phyloP scores from a whole-genome alignment of 1,284 basidiomycete species.

The Ustilago trichophora region DNA sequence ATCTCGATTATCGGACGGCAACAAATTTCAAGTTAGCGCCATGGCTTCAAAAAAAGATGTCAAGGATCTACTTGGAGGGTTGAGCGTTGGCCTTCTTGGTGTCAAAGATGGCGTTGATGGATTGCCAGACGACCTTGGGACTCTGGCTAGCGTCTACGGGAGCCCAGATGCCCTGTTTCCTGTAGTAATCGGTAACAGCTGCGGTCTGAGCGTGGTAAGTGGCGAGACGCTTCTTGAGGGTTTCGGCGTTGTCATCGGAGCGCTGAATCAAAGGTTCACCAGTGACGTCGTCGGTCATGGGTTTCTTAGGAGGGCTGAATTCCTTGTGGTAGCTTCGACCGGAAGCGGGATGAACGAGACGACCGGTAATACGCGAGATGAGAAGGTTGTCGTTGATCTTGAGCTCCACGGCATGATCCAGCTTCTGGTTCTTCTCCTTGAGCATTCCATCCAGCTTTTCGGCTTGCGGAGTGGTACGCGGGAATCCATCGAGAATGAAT shows the following conservation, averaged over 20 bases:
- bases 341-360: slow-evolving; percentile 87
- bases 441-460: slow-evolving; percentile 96
- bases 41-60: too few species aligned
- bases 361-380: slow-evolving; percentile 95
- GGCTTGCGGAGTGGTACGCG: slow-evolving; percentile 95
- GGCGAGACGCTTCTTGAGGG: slow-evolving; percentile 84
- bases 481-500: slow-evolving; percentile 98
- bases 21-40: too few species aligned
- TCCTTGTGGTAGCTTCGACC: slow-evolving; percentile 94
- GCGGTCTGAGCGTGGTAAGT: slow-evolving; percentile 92
- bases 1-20: too few species aligned
- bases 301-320: slow-evolving; percentile 94
- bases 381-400: slow-evolving; percentile 92
- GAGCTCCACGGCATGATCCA: slow-evolving; percentile 91
- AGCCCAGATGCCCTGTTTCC: slow-evolving; percentile 74
- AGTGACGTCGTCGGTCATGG: slow-evolving; percentile 89
- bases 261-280: slow-evolving; percentile 84
- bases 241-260: slow-evolving; percentile 73
- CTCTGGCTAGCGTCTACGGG: slow-evolving; percentile 92
- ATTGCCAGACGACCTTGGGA: slow-evolving; percentile 89
- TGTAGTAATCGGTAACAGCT: slow-evolving; percentile 97
- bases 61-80: slow-evolving; percentile 21
- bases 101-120: slow-evolving; percentile 71
- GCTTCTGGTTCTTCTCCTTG: slow-evolving; percentile 76
- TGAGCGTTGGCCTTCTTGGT: slow-evolving; percentile 24